Percentiles rank a stretch among this genome's conserved stretches.
Evolutionary conservation across 1,284 basidiomycete genomes (phyloP).

Genomic region (Tausonia pullulans): DNA sequence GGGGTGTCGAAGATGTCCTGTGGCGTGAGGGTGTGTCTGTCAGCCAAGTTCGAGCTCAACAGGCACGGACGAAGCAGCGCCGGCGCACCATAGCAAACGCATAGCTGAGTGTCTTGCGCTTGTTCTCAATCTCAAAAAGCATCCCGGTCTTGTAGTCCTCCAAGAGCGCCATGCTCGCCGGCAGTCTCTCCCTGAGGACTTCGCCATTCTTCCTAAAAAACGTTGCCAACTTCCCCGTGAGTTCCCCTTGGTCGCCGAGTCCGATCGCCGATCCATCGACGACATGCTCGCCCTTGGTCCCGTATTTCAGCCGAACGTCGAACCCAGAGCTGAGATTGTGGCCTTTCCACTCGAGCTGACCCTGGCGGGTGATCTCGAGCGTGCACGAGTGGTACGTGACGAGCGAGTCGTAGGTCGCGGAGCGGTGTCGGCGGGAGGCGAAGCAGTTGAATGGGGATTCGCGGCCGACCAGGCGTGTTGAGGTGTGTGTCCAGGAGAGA

Average conservation of each 20-base stretch:
- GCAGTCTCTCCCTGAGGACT: conserved; percentile 42
- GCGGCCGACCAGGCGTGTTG: conserved; percentile 3
- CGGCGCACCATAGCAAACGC: conserved; percentile 36
- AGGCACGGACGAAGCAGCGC: no score
- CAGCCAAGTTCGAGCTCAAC: no score
- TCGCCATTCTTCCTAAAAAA: conserved; percentile 54
- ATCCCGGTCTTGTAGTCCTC: conserved; percentile 47
- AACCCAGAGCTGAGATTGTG: conserved; percentile 60
- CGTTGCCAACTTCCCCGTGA: conserved; percentile 50
- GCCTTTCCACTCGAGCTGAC: conserved; percentile 48
- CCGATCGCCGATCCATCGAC: conserved; percentile 51
- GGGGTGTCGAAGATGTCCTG: conserved; percentile 50
- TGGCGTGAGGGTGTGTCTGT: conserved; percentile 26
- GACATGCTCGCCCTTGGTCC: conserved; percentile 37
- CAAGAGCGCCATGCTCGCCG: conserved; percentile 43
- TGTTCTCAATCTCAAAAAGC: conserved; percentile 44
- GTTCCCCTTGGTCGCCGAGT: conserved; percentile 53
- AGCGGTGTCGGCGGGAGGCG: conserved; percentile 41
- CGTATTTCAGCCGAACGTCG: conserved; percentile 49
- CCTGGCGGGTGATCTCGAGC: conserved; percentile 48
- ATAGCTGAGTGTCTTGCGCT: conserved; percentile 51
- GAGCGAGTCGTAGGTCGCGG: conserved; percentile 38
- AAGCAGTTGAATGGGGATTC: conserved; percentile 39
- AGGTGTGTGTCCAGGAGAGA: conserved; percentile 54
- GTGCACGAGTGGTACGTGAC: conserved; percentile 41